phyloP scores from a whole-genome alignment of 31 red algal species.

The Porphyra umbilicalis region DNA sequence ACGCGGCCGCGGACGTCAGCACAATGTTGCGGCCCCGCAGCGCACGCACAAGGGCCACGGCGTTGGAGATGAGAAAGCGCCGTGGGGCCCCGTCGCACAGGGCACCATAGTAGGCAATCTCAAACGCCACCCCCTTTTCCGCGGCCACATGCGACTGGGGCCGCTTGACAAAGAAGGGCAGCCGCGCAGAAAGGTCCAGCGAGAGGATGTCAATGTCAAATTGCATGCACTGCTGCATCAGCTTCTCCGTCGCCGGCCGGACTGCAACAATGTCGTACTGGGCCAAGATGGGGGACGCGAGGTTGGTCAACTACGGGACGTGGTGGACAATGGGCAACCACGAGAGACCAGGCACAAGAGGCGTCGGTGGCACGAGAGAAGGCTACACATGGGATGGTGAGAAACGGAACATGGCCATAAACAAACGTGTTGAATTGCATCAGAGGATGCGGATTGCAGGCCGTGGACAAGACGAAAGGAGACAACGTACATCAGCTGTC shows the following conservation, averaged over 20 bases:
- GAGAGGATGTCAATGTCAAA: constrained; percentile 85
- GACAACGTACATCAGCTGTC: constrained; percentile 5
- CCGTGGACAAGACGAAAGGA: too few relatives aligned
- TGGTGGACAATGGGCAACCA: not conserved
- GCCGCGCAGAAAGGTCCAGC: constrained; percentile 15
- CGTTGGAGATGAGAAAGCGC: constrained; percentile 25
- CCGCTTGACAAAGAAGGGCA: constrained; percentile 38
- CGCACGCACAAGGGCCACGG: constrained; percentile 9
- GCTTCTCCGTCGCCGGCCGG: constrained; percentile 49
- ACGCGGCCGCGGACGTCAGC: constrained; percentile 26
- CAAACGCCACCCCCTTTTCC: constrained; percentile 49
- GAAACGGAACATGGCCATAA: too few relatives aligned
- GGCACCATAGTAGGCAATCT: constrained; percentile 20
- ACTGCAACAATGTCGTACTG: constrained; percentile 76
- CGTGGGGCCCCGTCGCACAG: constrained; percentile 7
- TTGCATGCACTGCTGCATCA: constrained; percentile 74
- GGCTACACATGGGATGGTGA: too few relatives aligned
- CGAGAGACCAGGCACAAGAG: not conserved
- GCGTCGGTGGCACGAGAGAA: too few relatives aligned
- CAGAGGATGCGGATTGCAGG: too few relatives aligned
- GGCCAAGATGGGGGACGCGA: constrained; percentile 31
- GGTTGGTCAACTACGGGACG: constrained; percentile 39
- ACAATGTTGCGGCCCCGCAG: constrained; percentile 19
- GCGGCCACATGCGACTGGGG: constrained; percentile 67
- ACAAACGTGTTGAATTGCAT: too few relatives aligned